Evolutionary conservation across 2,329 filamentous ascomycete genomes (phyloP), one percentile per base, ranked within the genome.

Genomic region (Fusarium sp.): DNA sequence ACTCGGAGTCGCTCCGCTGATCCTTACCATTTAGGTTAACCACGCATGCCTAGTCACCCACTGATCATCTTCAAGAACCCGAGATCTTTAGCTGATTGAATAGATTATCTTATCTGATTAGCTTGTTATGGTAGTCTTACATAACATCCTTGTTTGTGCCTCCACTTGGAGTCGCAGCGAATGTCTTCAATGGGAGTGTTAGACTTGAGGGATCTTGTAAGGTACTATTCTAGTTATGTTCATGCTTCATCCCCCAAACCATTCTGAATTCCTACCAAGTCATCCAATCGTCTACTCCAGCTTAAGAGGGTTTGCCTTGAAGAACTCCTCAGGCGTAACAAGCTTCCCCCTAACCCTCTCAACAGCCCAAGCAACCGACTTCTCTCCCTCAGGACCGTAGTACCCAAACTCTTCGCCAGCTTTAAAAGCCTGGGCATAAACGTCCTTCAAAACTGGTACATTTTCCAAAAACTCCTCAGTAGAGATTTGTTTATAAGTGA

Each of bases 371-470:
- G 69, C 53, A 48, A 74, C 52, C 46, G 66, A 47, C 10, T 67
- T 42, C 51, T 71, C 60, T 4, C 63, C 47, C 4, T 65, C 59
- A 3, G 58, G 35, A 3, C 72, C 73, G 37, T 61, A 74, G 23
- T 72, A 75, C 3, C 69, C 70, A 43, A 72, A 71, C 25, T 74
- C 70, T 11, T 72, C 63, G 1, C 46, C 27, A 29, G 47, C 54
- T 8, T 46, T 14, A 1, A 71, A 55, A 1, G 18, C 60, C 4
- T 71, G 47, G 1, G 41, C 25, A 11, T 58, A 72, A 2, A 67
- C 40, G 3, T 73, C 65, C 10, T 53, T 33, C 13, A 47, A 37
- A 2, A 63, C 35, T 1, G 71, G 61, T 11, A 74, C 9, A 4
- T 11, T 40, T 20, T 63, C 55, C 8, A 27, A 36, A 37, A 75